phyloP scores from a whole-genome alignment of 2,329 filamentous ascomycete genomes.

The Fusarium irregulare region DNA sequence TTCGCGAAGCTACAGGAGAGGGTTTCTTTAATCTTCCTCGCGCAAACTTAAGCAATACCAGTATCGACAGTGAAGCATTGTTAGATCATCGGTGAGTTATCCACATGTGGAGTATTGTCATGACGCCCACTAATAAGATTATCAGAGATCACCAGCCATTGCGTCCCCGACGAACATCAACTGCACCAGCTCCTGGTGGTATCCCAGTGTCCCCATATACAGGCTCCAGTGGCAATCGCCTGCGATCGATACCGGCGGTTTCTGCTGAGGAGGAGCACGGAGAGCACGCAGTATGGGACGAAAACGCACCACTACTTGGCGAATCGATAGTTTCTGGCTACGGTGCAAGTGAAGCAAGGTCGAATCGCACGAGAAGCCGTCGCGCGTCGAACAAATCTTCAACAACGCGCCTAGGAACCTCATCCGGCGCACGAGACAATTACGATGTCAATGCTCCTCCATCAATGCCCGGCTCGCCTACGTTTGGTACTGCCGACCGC shows the following conservation, averaged over 20 bases:
- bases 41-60: constrained; percentile 80
- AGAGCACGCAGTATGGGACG: constrained; percentile 57
- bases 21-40: constrained; percentile 63
- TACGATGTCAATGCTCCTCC: constrained; percentile 77
- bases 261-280: constrained; percentile 60
- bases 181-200: constrained; percentile 52
- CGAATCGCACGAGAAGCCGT: constrained; percentile 54
- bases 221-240: constrained; percentile 48
- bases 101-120: neutral
- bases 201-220: constrained; percentile 50
- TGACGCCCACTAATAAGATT: neutral
- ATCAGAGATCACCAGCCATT: constrained; percentile 69
- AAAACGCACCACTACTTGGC: constrained; percentile 67
- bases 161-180: constrained; percentile 71
- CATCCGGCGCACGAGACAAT: constrained; percentile 54
- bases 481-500: constrained; percentile 60
- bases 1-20: constrained; percentile 50
- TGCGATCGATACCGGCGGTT: constrained; percentile 52
- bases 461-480: constrained; percentile 72
- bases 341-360: constrained; percentile 55
- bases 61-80: constrained; percentile 87
- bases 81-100: constrained; percentile 81
- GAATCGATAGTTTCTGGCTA: constrained; percentile 54
- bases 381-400: constrained; percentile 65
- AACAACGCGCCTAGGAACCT: constrained; percentile 54